Base-by-base conservation (phyloP, 2,329 filamentous ascomycete genomes). In the Sarocladium strictum region DNA sequence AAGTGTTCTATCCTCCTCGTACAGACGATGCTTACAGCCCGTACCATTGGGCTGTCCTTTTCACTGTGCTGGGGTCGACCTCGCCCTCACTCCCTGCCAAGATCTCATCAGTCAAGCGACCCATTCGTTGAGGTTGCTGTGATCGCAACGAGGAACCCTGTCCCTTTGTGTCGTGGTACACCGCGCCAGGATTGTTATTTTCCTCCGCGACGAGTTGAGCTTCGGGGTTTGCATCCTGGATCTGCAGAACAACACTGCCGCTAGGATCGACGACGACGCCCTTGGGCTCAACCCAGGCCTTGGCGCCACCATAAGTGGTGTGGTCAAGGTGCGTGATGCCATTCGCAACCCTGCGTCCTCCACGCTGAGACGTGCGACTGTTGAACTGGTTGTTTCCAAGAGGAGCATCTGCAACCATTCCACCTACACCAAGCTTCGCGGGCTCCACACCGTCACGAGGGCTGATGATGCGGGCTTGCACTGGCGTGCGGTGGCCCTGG, bases 391-490 rank as follows among this genome's bases (percentile, higher is more conserved):
- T 72, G 57, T 78, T 71, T 33, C 71, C 72, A 12, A 61, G 52
- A 6, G 75, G 72, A 0, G 69, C 66, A 32, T 75, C 67, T 26
- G 70, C 69, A 27, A 84, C 67, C 60, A 84, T 79, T 55, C 81
- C 81, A 55, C 75, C 80, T 33, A 84, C 67, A 62, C 80, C 80
- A 37, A 84, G 66, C 61, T 72, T 76, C 19, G 76, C 71, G 1
- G 61, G 59, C 9, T 62, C 58, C 10, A 57, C 55, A 11, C 66
- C 64, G 19, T 60, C 61, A 50, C 72, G 70, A 6, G 80, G 80
- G 38, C 65, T 67, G 15, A 85, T 58, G 17, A 85, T 68, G 58
- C 82, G 75, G 15, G 76, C 73, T 61, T 75, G 63, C n/a, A 78
- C 70, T 4, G 80, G 76, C 4, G 74, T 61, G 57, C 76, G 76